Evolutionary conservation across 2,329 filamentous ascomycete genomes (phyloP).

Genomic region (Metarhizium sp.): DNA sequence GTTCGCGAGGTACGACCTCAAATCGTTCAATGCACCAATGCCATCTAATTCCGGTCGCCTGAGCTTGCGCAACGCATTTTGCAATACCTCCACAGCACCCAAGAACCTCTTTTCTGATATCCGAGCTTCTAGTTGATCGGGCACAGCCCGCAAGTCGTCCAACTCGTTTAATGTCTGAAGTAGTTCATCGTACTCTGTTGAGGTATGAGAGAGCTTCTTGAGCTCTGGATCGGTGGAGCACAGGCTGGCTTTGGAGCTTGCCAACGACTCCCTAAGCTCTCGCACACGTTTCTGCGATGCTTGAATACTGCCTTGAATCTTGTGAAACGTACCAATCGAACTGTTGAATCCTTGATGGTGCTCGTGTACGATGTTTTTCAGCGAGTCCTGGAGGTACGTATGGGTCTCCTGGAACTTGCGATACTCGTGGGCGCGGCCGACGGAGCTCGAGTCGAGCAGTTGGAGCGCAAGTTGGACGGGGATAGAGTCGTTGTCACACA

Average conservation of each 20-base stretch:
- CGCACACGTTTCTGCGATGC: conserved; percentile 80
- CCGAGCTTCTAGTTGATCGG: conserved; percentile 84
- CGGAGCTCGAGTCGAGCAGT: conserved; percentile 85
- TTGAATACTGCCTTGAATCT: conserved; percentile 90
- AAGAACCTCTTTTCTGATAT: conserved; percentile 96
- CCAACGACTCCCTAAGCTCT: conserved; percentile 71
- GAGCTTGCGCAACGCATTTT: conserved; percentile 75
- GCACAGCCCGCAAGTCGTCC: conserved; percentile 80
- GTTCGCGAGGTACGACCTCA: conserved; percentile 81
- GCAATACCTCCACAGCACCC: conserved; percentile 83
- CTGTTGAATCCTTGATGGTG: conserved; percentile 99
- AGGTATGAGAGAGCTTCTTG: conserved; percentile 78
- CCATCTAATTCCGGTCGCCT: conserved; percentile 82
- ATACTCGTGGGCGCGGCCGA: conserved; percentile 85
- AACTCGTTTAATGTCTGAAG: conserved; percentile 74
- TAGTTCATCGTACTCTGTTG: conserved; percentile 84
- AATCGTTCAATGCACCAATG: conserved; percentile 78
- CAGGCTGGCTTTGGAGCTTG: conserved; percentile 70
- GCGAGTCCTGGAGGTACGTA: conserved; percentile 77
- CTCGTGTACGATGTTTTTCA: conserved; percentile 95
- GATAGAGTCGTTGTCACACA: conserved; percentile 81
- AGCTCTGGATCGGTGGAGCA: conserved; percentile 83
- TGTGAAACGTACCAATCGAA: conserved; percentile 97
- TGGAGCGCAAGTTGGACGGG: conserved; percentile 93
- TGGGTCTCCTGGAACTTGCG: conserved; percentile 76